phyloP scores from a whole-genome alignment of 2,329 filamentous ascomycete genomes.

The Fulvia fulva region DNA sequence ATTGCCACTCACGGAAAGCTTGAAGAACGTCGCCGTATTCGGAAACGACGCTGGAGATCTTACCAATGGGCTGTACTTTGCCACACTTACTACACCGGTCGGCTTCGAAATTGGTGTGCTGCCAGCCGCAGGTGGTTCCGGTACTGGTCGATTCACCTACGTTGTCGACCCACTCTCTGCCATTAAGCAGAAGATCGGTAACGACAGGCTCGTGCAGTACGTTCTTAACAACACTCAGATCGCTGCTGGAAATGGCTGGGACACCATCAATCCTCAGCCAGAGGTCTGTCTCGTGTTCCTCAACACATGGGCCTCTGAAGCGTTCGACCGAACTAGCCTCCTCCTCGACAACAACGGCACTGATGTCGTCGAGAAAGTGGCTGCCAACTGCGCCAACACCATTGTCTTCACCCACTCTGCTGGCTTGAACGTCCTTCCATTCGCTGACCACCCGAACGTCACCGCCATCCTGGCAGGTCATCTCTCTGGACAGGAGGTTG shows the following conservation, averaged over 20 bases:
- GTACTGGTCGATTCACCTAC: constrained; percentile 39
- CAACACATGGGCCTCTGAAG: constrained; percentile 52
- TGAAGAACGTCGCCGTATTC: constrained; percentile 47
- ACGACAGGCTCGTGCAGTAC: constrained; percentile 44
- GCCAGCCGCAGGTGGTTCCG: constrained; percentile 39
- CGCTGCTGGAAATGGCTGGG: constrained; percentile 11
- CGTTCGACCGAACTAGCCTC: constrained; percentile 40
- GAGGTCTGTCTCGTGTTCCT: constrained; percentile 56
- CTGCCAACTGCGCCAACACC: constrained; percentile 29
- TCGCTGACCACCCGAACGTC: constrained; percentile 35
- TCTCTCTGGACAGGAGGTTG: constrained; percentile 39
- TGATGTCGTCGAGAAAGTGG: constrained; percentile 28
- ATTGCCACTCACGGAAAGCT: constrained; percentile 50
- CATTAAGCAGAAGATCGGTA: constrained; percentile 35
- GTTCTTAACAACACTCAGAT: constrained; percentile 39
- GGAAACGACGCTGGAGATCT: constrained; percentile 47
- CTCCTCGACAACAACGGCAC: constrained; percentile 43
- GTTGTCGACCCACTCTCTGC: constrained; percentile 42
- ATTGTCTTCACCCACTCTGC: constrained; percentile 31
- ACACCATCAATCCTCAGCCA: constrained; percentile 42
- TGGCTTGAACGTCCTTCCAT: constrained; percentile 39
- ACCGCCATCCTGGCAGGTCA: constrained; percentile 41
- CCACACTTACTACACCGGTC: constrained; percentile 19
- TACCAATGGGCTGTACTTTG: constrained; percentile 48
- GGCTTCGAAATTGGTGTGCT: constrained; percentile 45